Percentiles rank a stretch among this genome's conserved stretches.
Conservation (phyloP, 192 early-diverging fungal genomes). For the Paraglomus brasilianum region DNA sequence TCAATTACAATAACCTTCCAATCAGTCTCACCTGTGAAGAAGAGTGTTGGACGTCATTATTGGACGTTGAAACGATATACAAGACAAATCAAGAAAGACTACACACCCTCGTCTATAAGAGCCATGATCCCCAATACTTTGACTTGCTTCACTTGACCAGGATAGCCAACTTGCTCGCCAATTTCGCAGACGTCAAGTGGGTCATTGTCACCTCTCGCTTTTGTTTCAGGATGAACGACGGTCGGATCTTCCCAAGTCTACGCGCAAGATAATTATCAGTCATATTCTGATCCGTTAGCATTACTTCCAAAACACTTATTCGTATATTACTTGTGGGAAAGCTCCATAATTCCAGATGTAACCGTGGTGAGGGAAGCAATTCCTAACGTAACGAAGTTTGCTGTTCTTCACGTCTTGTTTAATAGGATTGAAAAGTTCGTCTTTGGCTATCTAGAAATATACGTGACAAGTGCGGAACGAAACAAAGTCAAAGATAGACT, state of each 20-base stretch:
- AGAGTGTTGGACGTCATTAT: conserved; percentile 5
- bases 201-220: conserved; percentile 95
- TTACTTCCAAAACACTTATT: not conserved
- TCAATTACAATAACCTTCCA: conserved; percentile 99
- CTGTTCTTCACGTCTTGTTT: conserved; percentile 99
- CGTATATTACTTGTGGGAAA: conserved; percentile 74
- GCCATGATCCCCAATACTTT: conserved; percentile 99
- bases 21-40: conserved; percentile 80
- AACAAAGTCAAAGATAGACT: conserved; percentile 10
- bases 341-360: conserved; percentile 99
- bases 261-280: not conserved
- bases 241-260: conserved; percentile 98
- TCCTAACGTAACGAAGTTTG: conserved; percentile 96
- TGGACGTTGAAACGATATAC: conserved; percentile 9
- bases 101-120: conserved; percentile 89
- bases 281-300: not conserved
- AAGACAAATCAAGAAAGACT: conserved; percentile 17
- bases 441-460: conserved; percentile 81
- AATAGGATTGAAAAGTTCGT: conserved; percentile 97
- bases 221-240: conserved; percentile 87
- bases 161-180: conserved; percentile 88
- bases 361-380: conserved; percentile 99
- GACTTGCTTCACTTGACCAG: conserved; percentile 98
- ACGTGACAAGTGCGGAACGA: conserved; percentile 7
- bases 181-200: conserved; percentile 98